Conservation (phyloP, 1,284 basidiomycete species). For the Anthracocystis walkeri region DNA sequence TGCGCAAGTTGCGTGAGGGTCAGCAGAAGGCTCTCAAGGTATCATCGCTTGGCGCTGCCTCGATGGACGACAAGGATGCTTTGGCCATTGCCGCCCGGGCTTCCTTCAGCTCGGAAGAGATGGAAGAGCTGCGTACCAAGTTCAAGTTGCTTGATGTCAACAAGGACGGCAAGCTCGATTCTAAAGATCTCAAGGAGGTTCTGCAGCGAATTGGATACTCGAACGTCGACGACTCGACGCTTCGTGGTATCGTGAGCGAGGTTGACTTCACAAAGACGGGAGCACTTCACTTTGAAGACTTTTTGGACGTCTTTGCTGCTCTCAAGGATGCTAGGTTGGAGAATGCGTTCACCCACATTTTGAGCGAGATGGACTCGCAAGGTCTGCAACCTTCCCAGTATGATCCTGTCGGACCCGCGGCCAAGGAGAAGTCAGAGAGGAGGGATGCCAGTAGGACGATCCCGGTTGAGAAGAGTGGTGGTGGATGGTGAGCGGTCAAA, state of each 20-base stretch:
- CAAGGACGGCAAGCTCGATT: conserved; percentile 61
- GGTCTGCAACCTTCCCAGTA: conserved; percentile 39
- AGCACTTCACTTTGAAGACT: conserved; percentile 63
- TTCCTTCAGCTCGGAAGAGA: conserved; percentile 62
- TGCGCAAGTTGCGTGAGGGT: conserved; percentile 50
- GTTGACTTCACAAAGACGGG: conserved; percentile 62
- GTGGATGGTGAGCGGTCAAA: conserved; percentile 53
- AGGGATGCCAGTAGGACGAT: conserved; percentile 62
- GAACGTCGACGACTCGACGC: conserved; percentile 55
- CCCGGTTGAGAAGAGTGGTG: conserved; percentile 63
- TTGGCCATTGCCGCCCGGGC: conserved; percentile 53
- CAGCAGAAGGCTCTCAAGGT: conserved; percentile 45
- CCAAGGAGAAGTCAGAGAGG: conserved; percentile 53
- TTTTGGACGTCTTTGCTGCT: conserved; percentile 62
- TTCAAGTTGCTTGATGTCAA: conserved; percentile 64
- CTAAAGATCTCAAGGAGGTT: conserved; percentile 60
- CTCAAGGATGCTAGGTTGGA: conserved; percentile 61
- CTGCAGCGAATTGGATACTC: conserved; percentile 59
- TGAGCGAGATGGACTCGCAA: conserved; percentile 56
- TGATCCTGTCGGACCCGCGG: conserved; percentile 57
- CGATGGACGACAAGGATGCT: conserved; percentile 48
- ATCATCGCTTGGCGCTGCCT: conserved; percentile 31
- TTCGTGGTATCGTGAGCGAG: conserved; percentile 60
- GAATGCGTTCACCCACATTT: conserved; percentile 62
- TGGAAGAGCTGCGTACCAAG: conserved; percentile 56